These are phyloP conservation scores for Metschnikowia similis DNA, from an alignment of 805 yeast species.

Conservation along the genomic window DNA sequence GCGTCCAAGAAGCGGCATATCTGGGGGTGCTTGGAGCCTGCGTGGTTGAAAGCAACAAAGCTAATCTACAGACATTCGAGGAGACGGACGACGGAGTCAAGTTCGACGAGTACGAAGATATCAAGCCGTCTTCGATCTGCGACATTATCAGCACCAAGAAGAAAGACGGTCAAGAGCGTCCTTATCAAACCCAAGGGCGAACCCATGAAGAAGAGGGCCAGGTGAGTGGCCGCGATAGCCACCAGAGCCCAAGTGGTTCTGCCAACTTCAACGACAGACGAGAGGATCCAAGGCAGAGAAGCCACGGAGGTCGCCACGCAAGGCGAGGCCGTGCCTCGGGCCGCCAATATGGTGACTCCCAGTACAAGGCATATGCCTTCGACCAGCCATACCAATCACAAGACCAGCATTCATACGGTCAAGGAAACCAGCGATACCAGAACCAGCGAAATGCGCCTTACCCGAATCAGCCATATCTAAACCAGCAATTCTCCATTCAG, in stretches of 20 bases:
- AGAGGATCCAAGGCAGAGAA: background rate
- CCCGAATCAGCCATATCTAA: background rate
- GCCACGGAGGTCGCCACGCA: background rate
- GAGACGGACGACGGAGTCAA: constrained; percentile 61
- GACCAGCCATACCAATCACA: background rate
- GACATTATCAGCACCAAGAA: constrained; percentile 44
- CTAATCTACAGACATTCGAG: constrained; percentile 74
- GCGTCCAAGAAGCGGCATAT: constrained; percentile 71
- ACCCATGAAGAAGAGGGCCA: constrained; percentile 13
- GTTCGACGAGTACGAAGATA: constrained; percentile 76
- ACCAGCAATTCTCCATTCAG: too few relatives aligned
- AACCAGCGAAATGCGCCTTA: background rate
- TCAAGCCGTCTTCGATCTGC: constrained; percentile 65
- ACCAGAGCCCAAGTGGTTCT: background rate
- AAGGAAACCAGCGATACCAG: background rate
- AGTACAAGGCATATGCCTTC: background rate
- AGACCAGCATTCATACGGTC: too few relatives aligned
- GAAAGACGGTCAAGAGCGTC: background rate
- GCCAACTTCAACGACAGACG: background rate
- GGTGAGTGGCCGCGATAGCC: background rate
- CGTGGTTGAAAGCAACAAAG: constrained; percentile 50
- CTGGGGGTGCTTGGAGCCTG: constrained; percentile 73
- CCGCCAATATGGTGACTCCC: background rate
- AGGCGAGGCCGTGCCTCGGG: background rate
- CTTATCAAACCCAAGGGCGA: background rate